Base-by-base conservation (phyloP, 345 rosid genomes). In the Populus alba region DNA sequence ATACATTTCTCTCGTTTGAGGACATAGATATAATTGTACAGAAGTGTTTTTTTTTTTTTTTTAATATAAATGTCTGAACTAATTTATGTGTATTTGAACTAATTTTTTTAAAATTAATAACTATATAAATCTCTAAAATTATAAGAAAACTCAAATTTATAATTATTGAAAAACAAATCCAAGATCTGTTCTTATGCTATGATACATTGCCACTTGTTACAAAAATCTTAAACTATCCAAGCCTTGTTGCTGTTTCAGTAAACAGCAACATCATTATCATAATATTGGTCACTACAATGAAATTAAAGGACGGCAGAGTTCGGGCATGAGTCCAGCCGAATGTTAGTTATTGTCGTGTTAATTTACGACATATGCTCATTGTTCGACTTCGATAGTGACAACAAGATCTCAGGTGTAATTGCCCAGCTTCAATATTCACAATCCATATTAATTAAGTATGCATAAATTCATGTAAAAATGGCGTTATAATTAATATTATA, bases 71-170 rank as follows among this genome's bases (percentile, higher is more conserved):
- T 33, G 0, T 33, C 4, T 33, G 0, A 33, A 33, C 0, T 3
- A 33, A 0, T 0, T 33, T 33, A 0, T 3, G 0, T 33, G 0
- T 0, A 33, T 0, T 0, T 33, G 0, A 0, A 33, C 0, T 33
- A 4, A 33, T 4, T 33, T 5, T 33, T 0, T 0, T 33, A 33
- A 33, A 33, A 4, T 33, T 33, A 33, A 33, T 0, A 0, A 33
- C 0, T 0, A 33, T 33, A 33, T 33, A 33, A 4, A n/a, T n/a
- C n/a, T n/a, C n/a, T n/a, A n/a, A n/a, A n/a, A n/a, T n/a, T n/a
- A n/a, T n/a, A n/a, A n/a, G n/a, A n/a, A n/a, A n/a, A n/a, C 0
- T 4, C 0, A 4, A 33, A 33, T 0, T 33, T 33, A 0, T 33
- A 33, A 33, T 33, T 33, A 33, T 33, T 33, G 5, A 0, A 4